These are phyloP conservation scores for Cyclocybe cylindracea DNA, from an alignment of 768 basidiomycete genomes.

Conservation along the genomic window DNA sequence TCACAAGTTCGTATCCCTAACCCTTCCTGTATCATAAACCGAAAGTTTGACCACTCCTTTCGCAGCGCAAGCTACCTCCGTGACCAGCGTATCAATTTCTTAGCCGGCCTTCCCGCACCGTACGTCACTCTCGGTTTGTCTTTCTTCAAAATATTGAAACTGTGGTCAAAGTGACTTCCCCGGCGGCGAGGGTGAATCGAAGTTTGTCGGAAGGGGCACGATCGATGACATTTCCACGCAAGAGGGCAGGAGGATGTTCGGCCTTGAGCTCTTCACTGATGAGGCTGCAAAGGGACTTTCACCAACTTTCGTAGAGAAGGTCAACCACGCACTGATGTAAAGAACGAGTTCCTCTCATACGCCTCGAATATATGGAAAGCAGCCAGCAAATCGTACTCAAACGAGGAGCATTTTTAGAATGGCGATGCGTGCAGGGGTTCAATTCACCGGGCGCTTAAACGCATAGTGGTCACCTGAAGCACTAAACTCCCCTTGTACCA, in stretches of 20 bases:
- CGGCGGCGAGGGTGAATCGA: constrained; percentile 50
- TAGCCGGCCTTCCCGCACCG: constrained; percentile 51
- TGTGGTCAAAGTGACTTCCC: constrained; percentile 45
- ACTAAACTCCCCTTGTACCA: not conserved
- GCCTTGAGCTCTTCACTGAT: constrained; percentile 38
- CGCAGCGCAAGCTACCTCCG: constrained; percentile 48
- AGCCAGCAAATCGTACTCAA: not conserved
- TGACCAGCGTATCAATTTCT: constrained; percentile 48
- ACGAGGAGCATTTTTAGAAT: not conserved
- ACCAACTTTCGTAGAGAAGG: constrained; percentile 11
- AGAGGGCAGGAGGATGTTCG: constrained; percentile 41
- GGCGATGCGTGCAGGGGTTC: too few relatives aligned
- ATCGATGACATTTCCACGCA: constrained; percentile 29
- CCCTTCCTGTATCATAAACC: not conserved
- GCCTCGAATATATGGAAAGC: not conserved
- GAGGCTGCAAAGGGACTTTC: not conserved
- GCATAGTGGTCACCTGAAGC: not conserved
- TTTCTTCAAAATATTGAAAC: not conserved
- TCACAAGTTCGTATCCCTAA: constrained; percentile 38
- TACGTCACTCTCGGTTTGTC: constrained; percentile 21
- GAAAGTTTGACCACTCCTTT: not conserved
- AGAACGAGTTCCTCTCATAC: not conserved
- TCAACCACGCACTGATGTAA: constrained; percentile 9
- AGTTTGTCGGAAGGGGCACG: constrained; percentile 39
- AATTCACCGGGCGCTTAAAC: not conserved